Percentiles rank a stretch among this genome's conserved stretches.
Conservation (phyloP, 768 basidiomycete genomes). For the Chalciporus chontae region DNA sequence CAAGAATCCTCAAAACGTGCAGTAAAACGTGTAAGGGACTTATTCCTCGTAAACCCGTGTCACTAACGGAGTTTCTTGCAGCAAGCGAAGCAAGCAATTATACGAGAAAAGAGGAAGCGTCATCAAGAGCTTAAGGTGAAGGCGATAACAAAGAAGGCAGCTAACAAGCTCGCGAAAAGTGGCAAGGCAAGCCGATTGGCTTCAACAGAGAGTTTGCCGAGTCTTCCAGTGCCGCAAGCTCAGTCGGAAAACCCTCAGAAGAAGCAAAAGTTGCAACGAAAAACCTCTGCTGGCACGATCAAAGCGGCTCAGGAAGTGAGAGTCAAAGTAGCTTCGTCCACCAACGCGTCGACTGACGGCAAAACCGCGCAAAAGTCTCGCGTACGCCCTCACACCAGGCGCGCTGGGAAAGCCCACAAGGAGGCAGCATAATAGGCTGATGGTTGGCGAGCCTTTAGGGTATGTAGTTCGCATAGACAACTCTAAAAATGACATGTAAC, state of each 20-base stretch:
- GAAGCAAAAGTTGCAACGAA: slow-evolving; percentile 14
- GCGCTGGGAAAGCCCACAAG: neutral
- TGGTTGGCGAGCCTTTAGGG: neutral
- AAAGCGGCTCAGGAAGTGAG: neutral
- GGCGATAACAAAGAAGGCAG: slow-evolving; percentile 35
- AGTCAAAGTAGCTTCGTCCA: slow-evolving; percentile 2
- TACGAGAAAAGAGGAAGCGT: slow-evolving; percentile 47
- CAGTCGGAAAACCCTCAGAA: slow-evolving; percentile 9
- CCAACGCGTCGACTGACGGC: neutral
- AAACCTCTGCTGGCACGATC: neutral
- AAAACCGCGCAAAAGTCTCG: slow-evolving; percentile 5
- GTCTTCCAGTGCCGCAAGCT: neutral
- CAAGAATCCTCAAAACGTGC: slow-evolving; percentile 52
- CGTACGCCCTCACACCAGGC: neutral
- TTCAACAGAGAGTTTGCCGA: neutral
- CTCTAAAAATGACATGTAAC: slow-evolving; percentile 7
- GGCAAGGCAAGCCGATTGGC: neutral
- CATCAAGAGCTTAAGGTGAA: slow-evolving; percentile 44
- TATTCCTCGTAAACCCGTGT: neutral
- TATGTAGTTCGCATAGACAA: slow-evolving; percentile 9
- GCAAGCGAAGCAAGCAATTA: slow-evolving; percentile 44
- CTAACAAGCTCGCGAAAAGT: neutral
- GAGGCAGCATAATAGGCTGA: slow-evolving; percentile 1
- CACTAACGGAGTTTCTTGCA: slow-evolving; percentile 19
- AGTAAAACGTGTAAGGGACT: slow-evolving; percentile 52